Percentiles rank a stretch among this genome's conserved stretches.
Evolutionary conservation across 78 protist species (phyloP).

Genomic region (Monocercomonoides exilis): DNA sequence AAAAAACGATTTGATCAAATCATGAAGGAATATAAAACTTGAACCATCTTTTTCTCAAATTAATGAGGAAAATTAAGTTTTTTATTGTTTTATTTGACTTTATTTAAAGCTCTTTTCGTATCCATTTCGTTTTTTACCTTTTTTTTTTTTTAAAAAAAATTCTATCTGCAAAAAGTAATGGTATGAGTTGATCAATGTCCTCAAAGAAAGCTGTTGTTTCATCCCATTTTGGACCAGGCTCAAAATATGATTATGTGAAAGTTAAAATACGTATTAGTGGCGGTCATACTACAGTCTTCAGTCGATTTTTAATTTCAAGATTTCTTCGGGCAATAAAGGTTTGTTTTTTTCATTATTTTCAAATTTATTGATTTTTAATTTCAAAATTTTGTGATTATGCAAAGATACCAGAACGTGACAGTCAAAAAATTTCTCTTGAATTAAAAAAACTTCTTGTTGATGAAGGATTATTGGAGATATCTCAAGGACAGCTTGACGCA

Average conservation of each 20-base stretch:
- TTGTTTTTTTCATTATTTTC: background rate
- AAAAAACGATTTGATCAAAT: too few species aligned
- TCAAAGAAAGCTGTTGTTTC: too few species aligned
- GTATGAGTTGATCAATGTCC: too few species aligned
- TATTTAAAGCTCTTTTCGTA: too few species aligned
- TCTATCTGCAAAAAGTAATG: too few species aligned
- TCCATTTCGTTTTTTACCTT: too few species aligned
- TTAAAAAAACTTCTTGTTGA: conserved; percentile 10
- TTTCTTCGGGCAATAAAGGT: background rate
- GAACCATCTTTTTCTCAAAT: too few species aligned
- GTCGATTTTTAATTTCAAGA: background rate
- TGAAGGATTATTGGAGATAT: background rate
- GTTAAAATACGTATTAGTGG: background rate
- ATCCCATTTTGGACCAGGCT: conserved; percentile 7
- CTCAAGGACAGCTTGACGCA: background rate
- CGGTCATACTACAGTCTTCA: background rate
- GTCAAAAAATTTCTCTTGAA: background rate
- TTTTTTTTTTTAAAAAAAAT: too few species aligned
- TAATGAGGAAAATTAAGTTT: too few species aligned
- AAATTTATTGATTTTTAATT: too few species aligned
- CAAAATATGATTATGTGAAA: conserved; percentile 6
- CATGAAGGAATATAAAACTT: too few species aligned
- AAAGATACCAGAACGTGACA: background rate
- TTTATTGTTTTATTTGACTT: too few species aligned
- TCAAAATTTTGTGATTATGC: background rate